phyloP scores from a whole-genome alignment of 371 early-diverging fungal genomes.

The Batkoa obscura region DNA sequence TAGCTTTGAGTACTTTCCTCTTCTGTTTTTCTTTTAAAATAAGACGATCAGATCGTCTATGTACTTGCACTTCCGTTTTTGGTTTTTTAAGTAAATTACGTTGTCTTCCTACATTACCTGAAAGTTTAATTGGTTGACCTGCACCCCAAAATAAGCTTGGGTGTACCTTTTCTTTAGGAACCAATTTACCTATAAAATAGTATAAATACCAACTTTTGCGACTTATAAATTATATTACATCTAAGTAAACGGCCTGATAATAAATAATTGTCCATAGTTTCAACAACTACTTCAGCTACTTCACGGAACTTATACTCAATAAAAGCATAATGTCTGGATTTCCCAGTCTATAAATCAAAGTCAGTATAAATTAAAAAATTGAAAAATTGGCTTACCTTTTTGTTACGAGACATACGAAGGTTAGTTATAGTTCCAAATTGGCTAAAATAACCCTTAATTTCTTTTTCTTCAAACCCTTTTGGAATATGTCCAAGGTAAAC shows the following conservation, averaged over 20 bases:
- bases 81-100: too few species aligned
- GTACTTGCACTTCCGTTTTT: too few species aligned
- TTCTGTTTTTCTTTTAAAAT: too few species aligned
- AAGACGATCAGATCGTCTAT: too few species aligned
- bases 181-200: constrained; percentile 17
- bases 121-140: too few species aligned
- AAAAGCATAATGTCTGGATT: constrained; percentile 78
- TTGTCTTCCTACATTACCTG: background rate
- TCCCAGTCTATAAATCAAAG: constrained; percentile 46
- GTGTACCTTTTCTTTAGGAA: constrained; percentile 47
- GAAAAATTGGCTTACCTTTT: constrained; percentile 23
- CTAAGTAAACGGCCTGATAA: constrained; percentile 59
- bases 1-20: too few species aligned
- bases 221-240: constrained; percentile 31
- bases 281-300: constrained; percentile 77
- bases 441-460: constrained; percentile 71
- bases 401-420: constrained; percentile 67
- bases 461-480: constrained; percentile 85
- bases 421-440: constrained; percentile 79
- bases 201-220: background rate
- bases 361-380: background rate
- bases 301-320: constrained; percentile 61
- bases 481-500: constrained; percentile 82
- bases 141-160: constrained; percentile 46
- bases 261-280: constrained; percentile 92